Evolutionary conservation across 2,329 filamentous ascomycete genomes (phyloP).

Genomic region (Trichoderma asperellum): DNA sequence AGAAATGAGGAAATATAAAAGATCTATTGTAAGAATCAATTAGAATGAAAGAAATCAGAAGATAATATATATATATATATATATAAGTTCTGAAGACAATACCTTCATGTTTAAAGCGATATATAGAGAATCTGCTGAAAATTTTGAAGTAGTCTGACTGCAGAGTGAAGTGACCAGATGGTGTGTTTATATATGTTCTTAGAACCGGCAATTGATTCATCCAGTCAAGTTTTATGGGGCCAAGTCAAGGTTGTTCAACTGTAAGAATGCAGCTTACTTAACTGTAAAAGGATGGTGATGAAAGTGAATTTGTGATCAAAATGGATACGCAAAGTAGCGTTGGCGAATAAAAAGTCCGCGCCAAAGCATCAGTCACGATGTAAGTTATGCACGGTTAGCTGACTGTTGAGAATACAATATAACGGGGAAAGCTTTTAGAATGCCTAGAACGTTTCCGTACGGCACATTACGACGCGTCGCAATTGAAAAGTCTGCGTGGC

Average conservation of each 20-base stretch:
- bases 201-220: background rate
- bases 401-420: background rate
- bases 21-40: background rate
- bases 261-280: background rate
- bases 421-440: background rate
- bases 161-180: background rate
- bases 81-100: too few species aligned
- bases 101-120: constrained; percentile 7
- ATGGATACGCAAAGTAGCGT: background rate
- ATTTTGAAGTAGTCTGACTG: background rate
- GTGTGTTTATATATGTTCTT: background rate
- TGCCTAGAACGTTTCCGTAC: background rate
- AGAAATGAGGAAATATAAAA: background rate
- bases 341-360: background rate
- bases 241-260: background rate
- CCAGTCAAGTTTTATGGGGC: background rate
- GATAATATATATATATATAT: too few species aligned
- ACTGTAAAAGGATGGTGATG: constrained; percentile 22
- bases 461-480: background rate
- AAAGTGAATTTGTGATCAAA: background rate
- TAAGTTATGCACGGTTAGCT: background rate
- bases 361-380: background rate
- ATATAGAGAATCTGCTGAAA: background rate
- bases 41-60: background rate
- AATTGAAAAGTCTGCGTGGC: background rate